These are phyloP conservation scores for Oemleria cerasiformis DNA, from an alignment of 306 rosid genomes.

Conservation along the genomic window DNA sequence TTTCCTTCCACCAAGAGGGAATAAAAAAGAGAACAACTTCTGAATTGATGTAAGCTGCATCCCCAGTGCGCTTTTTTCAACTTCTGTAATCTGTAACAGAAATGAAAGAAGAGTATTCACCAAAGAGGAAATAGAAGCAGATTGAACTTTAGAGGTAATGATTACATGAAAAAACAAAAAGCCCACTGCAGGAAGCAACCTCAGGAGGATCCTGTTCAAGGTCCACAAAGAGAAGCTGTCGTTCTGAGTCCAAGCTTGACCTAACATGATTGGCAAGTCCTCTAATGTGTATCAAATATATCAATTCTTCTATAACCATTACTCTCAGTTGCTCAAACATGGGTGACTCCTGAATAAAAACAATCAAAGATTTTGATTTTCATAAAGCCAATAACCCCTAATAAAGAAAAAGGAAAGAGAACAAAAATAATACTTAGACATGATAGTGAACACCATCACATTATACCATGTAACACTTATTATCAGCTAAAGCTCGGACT, in stretches of 20 bases:
- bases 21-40: slow-evolving; percentile 51
- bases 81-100: slow-evolving; percentile 51
- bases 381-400: not conserved
- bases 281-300: slow-evolving; percentile 57
- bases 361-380: not conserved
- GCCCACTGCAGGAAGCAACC: slow-evolving; percentile 36
- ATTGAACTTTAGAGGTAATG: not conserved
- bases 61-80: slow-evolving; percentile 47
- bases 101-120: slow-evolving; percentile 7
- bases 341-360: slow-evolving; percentile 38
- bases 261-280: slow-evolving; percentile 45
- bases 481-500: not conserved
- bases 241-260: slow-evolving; percentile 49
- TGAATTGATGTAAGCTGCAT: slow-evolving; percentile 64
- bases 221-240: slow-evolving; percentile 67
- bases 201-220: slow-evolving; percentile 68
- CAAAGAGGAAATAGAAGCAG: slow-evolving; percentile 12
- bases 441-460: not conserved
- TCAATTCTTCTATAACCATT: slow-evolving; percentile 86
- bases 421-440: not conserved
- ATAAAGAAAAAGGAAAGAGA: slow-evolving; percentile 2
- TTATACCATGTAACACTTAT: not conserved
- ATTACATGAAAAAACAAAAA: not conserved
- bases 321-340: slow-evolving; percentile 55
- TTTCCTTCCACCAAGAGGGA: slow-evolving; percentile 33